Base-by-base conservation (phyloP, 2,329 filamentous ascomycete genomes). In the Colletotrichum eleusines region DNA sequence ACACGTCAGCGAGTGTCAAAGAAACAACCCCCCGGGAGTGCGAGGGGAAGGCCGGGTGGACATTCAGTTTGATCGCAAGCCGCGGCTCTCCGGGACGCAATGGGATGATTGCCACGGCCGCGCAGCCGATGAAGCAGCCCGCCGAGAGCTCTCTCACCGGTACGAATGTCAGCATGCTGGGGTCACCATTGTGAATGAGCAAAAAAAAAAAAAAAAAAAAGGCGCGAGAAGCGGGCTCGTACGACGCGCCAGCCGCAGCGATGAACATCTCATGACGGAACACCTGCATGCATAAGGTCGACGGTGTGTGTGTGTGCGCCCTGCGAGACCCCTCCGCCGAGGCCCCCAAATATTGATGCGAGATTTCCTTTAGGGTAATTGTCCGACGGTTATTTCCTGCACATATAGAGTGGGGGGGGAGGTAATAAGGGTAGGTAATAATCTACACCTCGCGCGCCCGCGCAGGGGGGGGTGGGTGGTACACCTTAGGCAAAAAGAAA, bases 121-220 rank as follows among this genome's bases (percentile, higher is more conserved):
- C 64, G 54, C 69, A 60, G 33, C 26, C 64, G 69, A 71, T 71
- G 65, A 69, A 60, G 69, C 59, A 55, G 65, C 28, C 33, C 59
- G 14, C 69, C 69, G 59, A 69, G 46, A 54, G 28, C 18, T n/a
- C 31, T n/a, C 26, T 2, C 28, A n/a, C 26, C 42, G 55, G 55
- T 26, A 14, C 50, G n/a, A 20, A 18, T 20, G 16, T 12, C 18
- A n/a, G 18, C 50, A 33, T 11, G 11, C 28, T 16, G 40, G 20
- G 31, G n/a, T 44, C 60, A 35, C 66, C 51, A 53, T 58, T 18
- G 38, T 26, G 23, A 12, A 23, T 16, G 8, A 4, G 40, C 2
- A 31, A 38, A 38, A 20, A 59, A 23, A n/a, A 54, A 5, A 28
- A 46, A n/a, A 28, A 46, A n/a, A 5, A 35, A 61, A 66, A 11